Percentiles rank a stretch among this genome's conserved stretches.
phyloP scores from a whole-genome alignment of 306 rosid species.

The Cyclanthera cordifolia region DNA sequence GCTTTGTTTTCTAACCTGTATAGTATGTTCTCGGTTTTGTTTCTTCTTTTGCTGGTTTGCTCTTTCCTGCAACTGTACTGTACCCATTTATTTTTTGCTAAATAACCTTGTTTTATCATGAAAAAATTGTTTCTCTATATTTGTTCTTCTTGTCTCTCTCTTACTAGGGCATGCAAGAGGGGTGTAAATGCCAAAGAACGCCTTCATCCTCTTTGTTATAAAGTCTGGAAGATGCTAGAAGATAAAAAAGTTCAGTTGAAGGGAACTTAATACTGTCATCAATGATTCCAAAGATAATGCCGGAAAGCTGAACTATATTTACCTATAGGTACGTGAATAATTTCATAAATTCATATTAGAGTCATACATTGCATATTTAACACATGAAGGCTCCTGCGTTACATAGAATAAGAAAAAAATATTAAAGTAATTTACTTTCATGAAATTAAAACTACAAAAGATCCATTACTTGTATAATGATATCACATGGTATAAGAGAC shows the following conservation, averaged over 20 bases:
- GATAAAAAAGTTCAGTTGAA: background rate
- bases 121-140: background rate
- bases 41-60: slow-evolving; percentile 5
- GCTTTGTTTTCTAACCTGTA: background rate
- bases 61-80: background rate
- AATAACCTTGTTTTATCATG: background rate
- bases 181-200: background rate
- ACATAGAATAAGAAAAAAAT: background rate
- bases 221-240: background rate
- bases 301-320: background rate
- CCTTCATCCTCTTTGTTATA: background rate
- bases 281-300: background rate
- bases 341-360: background rate
- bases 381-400: background rate
- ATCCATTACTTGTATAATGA: background rate
- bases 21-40: background rate
- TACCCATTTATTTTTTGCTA: background rate
- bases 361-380: background rate
- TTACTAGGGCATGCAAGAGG: background rate
- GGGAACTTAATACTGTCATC: background rate
- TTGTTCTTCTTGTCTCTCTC: background rate
- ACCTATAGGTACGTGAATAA: background rate
- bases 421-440: background rate
- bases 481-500: background rate
- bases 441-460: background rate